Conservation (phyloP, 202 grass and related monocot genomes). For the Zizania palustris region DNA sequence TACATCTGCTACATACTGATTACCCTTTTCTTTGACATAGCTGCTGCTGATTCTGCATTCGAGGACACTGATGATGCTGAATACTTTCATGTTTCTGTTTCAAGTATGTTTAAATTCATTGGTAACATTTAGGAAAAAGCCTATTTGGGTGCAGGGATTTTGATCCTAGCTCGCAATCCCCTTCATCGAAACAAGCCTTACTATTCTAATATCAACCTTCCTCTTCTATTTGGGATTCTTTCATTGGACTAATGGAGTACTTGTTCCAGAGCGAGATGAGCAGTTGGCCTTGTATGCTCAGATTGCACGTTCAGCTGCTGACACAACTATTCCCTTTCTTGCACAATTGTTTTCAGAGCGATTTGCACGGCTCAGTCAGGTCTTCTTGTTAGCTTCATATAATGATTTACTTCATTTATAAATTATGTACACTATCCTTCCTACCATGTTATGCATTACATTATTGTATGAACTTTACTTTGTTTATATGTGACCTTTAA, state of each 20-base stretch:
- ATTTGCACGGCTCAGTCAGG: conserved; percentile 75
- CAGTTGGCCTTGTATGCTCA: conserved; percentile 90
- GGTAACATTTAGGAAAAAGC: conserved; percentile 16
- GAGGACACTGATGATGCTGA: conserved; percentile 85
- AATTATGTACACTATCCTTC: conserved; percentile 28
- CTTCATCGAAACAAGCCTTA: background rate
- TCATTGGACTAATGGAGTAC: conserved; percentile 37
- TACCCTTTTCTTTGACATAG: conserved; percentile 57
- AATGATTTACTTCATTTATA: conserved; percentile 24
- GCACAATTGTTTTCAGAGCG: conserved; percentile 75
- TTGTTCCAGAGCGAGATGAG: conserved; percentile 87
- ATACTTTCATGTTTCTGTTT: conserved; percentile 98
- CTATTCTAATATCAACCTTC: background rate
- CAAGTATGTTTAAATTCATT: conserved; percentile 70
- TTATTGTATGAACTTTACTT: conserved; percentile 17
- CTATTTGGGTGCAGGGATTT: background rate
- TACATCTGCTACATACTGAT: conserved; percentile 36
- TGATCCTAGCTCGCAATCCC: background rate
- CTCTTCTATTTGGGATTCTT: conserved; percentile 6
- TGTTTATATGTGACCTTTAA: conserved; percentile 29
- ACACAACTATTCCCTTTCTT: conserved; percentile 83
- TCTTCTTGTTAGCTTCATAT: conserved; percentile 41
- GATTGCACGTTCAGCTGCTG: conserved; percentile 78
- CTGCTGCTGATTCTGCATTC: conserved; percentile 95
- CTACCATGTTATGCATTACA: conserved; percentile 15